Evolutionary conservation across 306 rosid species (phyloP).

Genomic region (Pyrus betulifolia): DNA sequence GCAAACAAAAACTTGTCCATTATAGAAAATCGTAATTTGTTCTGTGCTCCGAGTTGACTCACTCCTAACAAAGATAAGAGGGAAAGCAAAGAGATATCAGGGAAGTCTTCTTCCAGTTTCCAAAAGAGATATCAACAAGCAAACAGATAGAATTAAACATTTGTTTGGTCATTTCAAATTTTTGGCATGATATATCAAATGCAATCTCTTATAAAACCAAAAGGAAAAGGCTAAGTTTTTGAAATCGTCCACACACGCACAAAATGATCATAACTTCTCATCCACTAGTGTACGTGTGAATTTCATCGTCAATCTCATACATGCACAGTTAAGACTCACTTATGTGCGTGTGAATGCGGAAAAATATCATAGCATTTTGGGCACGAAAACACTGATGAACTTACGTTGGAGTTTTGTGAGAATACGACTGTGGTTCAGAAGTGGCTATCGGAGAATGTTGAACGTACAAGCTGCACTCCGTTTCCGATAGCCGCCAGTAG

Average conservation of each 20-base stretch:
- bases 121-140: background rate
- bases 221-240: background rate
- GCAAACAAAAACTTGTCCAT: slow-evolving; percentile 10
- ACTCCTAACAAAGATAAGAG: background rate
- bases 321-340: background rate
- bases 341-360: background rate
- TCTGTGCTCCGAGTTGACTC: background rate
- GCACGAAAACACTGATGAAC: background rate
- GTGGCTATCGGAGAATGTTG: background rate
- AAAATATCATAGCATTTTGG: background rate
- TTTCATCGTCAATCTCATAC: background rate
- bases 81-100: background rate
- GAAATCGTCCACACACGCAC: background rate
- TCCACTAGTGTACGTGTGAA: background rate
- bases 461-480: too few relatives aligned
- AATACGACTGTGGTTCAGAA: background rate
- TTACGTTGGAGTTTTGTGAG: background rate
- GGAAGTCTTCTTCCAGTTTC: background rate
- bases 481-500: too few relatives aligned
- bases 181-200: background rate
- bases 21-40: slow-evolving; percentile 10
- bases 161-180: background rate
- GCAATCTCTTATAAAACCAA: background rate
- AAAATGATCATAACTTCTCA: background rate
- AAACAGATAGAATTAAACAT: background rate